Evolutionary conservation across 169 alveolate genomes (phyloP), one percentile per base, ranked within the genome.

Genomic region (Theileria sp.): DNA sequence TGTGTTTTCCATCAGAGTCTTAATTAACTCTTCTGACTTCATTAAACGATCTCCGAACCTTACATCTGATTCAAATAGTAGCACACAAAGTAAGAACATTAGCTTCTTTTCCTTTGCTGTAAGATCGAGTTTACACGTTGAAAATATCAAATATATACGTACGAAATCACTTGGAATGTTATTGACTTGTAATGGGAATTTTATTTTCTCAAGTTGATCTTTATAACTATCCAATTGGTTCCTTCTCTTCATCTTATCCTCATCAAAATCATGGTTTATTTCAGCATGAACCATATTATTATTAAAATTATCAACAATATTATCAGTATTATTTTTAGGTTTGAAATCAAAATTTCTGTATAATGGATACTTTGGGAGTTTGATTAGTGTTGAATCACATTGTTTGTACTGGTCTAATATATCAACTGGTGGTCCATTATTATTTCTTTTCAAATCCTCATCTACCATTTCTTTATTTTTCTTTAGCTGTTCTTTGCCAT

Each of bases 151-250:
- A 49, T 71, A 72, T n/a, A 90, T 36, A 0, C 86, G 64, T 10
- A 90, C 94, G 56, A 90, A 90, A 34, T 90, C 92, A 3, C 93
- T 86, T 17, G 82, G 77, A 7, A 87, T 87, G 34, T 87, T 75
- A 67, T 89, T 90, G 50, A 90, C 69, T 61, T 90, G 94, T 34
- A 87, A 36, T 7, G 88, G 89, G 10, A 77, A 72, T 21, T 74
- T 67, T 0, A 90, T 36, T 28, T 65, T 26, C 34, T 89, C 72
- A 58, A 89, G 34, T 28, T 79, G 81, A 7, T n/a, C 17, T 9
- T 66, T 30, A 15, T 75, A 17, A 2, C 49, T 25, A 1, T 69
- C 5, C 85, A 76, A 56, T 6, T 19, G 32, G 10, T 64, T 28
- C 19, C 0, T 60, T 23, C 23, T 21, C 25, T 12, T 36, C 60